Conservation (phyloP, 1,284 basidiomycete genomes). For the Chondrostereum purpureum region DNA sequence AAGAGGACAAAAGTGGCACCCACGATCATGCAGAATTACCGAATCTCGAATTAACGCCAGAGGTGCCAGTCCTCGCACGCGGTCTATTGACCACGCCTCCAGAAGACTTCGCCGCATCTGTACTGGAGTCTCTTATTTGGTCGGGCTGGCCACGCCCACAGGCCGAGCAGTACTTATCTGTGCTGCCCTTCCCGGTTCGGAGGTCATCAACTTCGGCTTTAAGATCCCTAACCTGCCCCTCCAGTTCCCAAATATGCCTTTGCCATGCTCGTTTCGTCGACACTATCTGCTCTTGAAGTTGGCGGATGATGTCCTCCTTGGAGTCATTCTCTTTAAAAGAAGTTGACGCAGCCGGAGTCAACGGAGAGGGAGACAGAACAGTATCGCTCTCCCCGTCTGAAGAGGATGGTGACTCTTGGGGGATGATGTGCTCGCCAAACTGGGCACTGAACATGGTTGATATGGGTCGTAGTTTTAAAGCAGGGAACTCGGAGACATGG, state of each 20-base stretch:
- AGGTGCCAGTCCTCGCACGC: constrained; percentile 56
- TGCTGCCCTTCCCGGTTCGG: constrained; percentile 28
- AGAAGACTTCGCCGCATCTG: constrained; percentile 14
- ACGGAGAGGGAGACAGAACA: constrained; percentile 40
- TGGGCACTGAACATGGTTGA: constrained; percentile 70
- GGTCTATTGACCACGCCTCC: constrained; percentile 58
- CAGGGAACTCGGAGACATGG: constrained; percentile 51
- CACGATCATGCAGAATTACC: constrained; percentile 38
- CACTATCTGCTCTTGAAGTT: constrained; percentile 57
- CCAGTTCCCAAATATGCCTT: constrained; percentile 67
- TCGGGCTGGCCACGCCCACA: constrained; percentile 48
- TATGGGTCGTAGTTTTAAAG: constrained; percentile 66
- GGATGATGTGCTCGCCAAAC: constrained; percentile 56
- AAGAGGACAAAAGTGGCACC: not conserved
- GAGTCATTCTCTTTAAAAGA: constrained; percentile 36
- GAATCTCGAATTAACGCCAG: constrained; percentile 30
- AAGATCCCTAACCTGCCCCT: constrained; percentile 65
- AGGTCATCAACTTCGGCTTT: constrained; percentile 58
- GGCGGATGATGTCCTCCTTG: constrained; percentile 40
- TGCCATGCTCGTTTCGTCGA: constrained; percentile 59
- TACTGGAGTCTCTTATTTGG: constrained; percentile 13
- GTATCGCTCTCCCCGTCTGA: constrained; percentile 40
- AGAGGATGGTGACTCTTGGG: constrained; percentile 29
- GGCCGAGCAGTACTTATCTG: constrained; percentile 43
- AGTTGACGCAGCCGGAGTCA: constrained; percentile 41